Evolutionary conservation across 2,329 filamentous ascomycete genomes (phyloP).

Genomic region (Cadophora malorum): DNA sequence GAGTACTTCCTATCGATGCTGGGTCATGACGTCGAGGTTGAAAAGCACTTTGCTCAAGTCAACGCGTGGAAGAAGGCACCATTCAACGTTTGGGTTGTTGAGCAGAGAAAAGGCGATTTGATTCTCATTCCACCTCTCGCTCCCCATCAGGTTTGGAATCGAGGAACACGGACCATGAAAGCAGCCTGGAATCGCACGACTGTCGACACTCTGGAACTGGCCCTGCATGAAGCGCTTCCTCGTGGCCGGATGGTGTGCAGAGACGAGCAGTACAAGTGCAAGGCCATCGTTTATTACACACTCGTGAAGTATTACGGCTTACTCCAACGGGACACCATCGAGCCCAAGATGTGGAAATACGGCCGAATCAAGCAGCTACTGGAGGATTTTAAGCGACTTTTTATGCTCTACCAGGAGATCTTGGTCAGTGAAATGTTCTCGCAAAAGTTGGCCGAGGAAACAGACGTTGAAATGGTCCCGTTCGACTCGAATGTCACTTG

Average conservation of each 20-base stretch:
- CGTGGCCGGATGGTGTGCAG: slow-evolving; percentile 90
- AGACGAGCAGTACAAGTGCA: slow-evolving; percentile 99
- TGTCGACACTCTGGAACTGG: slow-evolving; percentile 86
- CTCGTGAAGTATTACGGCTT: slow-evolving; percentile 79
- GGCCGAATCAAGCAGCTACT: slow-evolving; percentile 70
- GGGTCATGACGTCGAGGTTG: slow-evolving; percentile 95
- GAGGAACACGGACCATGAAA: slow-evolving; percentile 94
- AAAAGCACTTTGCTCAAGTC: slow-evolving; percentile 94
- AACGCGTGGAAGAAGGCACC: slow-evolving; percentile 95
- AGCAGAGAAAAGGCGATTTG: slow-evolving; percentile 89
- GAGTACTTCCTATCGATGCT: slow-evolving; percentile 94
- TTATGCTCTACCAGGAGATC: slow-evolving; percentile 78
- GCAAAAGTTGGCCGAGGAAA: slow-evolving; percentile 65
- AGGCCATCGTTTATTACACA: slow-evolving; percentile 90
- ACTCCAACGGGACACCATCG: slow-evolving; percentile 55
- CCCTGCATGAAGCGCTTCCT: slow-evolving; percentile 84
- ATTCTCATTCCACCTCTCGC: slow-evolving; percentile 92
- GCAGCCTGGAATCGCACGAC: slow-evolving; percentile 98
- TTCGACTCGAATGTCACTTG: slow-evolving; percentile 95
- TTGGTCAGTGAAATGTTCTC: slow-evolving; percentile 87
- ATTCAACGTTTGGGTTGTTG: slow-evolving; percentile 90
- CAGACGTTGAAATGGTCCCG: slow-evolving; percentile 74
- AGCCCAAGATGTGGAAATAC: slow-evolving; percentile 51
- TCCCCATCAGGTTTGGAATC: slow-evolving; percentile 98
- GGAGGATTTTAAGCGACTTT: slow-evolving; percentile 82